A percentile compares a stretch with the other conserved stretches of the same genome.
These are phyloP conservation scores for Chamaecyparis obtusa DNA, from an alignment of 75 land plant genomes.

Conservation along the genomic window DNA sequence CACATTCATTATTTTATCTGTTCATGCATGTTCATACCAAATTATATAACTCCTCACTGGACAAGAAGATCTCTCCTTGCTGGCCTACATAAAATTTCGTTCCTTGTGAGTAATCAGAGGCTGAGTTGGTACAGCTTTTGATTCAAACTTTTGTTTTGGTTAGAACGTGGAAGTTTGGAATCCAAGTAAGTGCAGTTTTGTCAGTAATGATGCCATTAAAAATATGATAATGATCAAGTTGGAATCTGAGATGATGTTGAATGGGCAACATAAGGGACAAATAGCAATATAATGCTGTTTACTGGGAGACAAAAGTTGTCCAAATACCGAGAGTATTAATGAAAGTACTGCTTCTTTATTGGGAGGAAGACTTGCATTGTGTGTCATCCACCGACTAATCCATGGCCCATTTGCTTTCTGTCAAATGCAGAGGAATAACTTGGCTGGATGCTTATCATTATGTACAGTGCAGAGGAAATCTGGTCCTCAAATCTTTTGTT, in stretches of 20 bases:
- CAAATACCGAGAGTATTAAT: not conserved
- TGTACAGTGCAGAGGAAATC: not conserved
- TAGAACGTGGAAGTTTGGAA: conserved; percentile 5
- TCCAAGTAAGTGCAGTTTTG: not conserved
- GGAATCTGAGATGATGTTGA: not conserved
- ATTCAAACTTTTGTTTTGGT: not conserved
- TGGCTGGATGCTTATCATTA: not conserved
- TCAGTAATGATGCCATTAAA: not conserved
- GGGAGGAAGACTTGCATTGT: not conserved
- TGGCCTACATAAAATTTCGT: not conserved
- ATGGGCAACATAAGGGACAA: not conserved
- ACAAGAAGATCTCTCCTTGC: not conserved
- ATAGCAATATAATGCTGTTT: not conserved
- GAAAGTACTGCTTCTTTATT: not conserved
- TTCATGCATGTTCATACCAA: not conserved
- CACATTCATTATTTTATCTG: not conserved
- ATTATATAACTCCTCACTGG: too few relatives aligned
- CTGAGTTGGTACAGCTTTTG: not conserved
- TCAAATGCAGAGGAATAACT: not conserved
- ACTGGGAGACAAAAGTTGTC: not conserved
- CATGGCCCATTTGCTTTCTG: conserved; percentile 3
- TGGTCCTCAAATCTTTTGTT: not conserved
- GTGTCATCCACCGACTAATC: conserved; percentile 5
- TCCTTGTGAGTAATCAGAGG: not conserved
- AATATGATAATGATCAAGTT: not conserved